phyloP scores from a whole-genome alignment of 306 rosid genomes.

The Casuarina equisetifolia region DNA sequence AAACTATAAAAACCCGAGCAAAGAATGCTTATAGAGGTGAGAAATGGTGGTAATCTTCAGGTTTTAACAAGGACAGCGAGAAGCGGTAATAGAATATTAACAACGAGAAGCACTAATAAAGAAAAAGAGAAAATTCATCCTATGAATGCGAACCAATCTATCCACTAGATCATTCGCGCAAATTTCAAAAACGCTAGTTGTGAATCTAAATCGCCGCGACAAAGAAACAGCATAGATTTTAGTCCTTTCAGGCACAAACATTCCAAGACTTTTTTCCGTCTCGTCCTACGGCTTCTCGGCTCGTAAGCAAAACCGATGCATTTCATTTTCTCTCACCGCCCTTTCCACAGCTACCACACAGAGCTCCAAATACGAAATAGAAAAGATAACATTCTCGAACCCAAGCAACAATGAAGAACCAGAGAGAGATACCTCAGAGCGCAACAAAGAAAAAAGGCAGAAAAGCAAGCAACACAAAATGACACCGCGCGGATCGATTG shows the following conservation, averaged over 20 bases:
- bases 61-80: slow-evolving; percentile 3
- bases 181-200: not conserved
- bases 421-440: not conserved
- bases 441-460: not conserved
- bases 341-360: slow-evolving; percentile 32
- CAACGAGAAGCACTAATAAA: not conserved
- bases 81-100: slow-evolving; percentile 2
- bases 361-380: slow-evolving; percentile 1
- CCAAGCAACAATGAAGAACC: not conserved
- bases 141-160: not conserved
- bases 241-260: slow-evolving; percentile 7
- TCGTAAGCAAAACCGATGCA: slow-evolving; percentile 27
- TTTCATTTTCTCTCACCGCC: not conserved
- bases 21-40: not conserved
- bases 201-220: not conserved
- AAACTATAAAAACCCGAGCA: not conserved
- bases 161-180: not conserved
- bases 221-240: too few relatives aligned
- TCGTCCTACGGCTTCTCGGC: slow-evolving; percentile 5
- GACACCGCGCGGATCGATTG: slow-evolving; percentile 15
- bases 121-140: not conserved
- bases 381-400: not conserved
- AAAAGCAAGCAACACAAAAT: slow-evolving; percentile 3
- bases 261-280: not conserved
- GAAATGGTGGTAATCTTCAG: not conserved